Base-by-base conservation (phyloP, 1,284 basidiomycete genomes). In the Trichosporon ovoides region DNA sequence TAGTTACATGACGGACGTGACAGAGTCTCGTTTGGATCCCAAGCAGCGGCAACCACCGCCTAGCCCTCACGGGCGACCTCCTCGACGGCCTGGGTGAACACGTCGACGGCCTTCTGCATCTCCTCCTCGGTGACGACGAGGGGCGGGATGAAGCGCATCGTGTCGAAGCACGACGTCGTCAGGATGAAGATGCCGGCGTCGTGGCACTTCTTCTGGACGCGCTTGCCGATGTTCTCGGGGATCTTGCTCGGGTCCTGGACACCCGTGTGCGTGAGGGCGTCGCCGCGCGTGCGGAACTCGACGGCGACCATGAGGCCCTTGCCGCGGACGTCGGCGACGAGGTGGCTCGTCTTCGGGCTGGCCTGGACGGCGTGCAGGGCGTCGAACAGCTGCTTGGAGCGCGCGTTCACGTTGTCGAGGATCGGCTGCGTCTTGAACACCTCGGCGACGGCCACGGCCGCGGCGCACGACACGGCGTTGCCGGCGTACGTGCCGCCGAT, bases 401-500 rank as follows among this genome's bases (percentile, higher is more conserved):
- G 83, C 14, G 80, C 83, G 52, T 83, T 78, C 48, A 92, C 91
- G 70, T 95, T 95, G 11, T 83, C 83, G 36, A 91, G 80, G 52
- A 93, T 81, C 22, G 86, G 84, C 68, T 91, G 89, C 61, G 88
- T 85, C 79, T 80, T 60, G 77, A 95, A 86, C 1, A 83, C 87
- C 55, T 94, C 86, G 34, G 83, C 83, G 34, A 89, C 87, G 0
- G 91, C 91, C 38, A 87, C 81, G 12, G 86, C 91, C 16, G 92
- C 92, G 0, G 92, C 92, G 71, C 91, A 95, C 0, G 88, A 81
- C 0, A 95, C 88, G 0, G 89, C 86, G 70, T 93, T 95, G 31
- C 92, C 92, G 11, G 88, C 88, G 67, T 93, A 93, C 3, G 91
- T 94, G 18, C 91, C 91, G 28, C 91, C 90, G 84, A 95, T 87